phyloP scores from a whole-genome alignment of 176 grass and related monocot genomes.

The Elymus sibiricus region DNA sequence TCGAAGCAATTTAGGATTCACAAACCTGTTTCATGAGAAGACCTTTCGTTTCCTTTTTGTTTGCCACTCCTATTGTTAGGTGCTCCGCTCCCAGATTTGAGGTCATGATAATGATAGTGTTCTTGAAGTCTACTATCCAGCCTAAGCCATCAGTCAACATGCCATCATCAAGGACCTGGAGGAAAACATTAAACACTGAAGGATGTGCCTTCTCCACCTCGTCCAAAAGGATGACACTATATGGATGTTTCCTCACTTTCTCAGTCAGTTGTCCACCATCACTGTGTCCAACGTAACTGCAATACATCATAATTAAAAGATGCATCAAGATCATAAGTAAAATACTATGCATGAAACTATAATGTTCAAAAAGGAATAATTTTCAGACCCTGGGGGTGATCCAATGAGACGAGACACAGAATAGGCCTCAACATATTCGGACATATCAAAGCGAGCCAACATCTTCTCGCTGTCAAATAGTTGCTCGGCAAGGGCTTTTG shows the following conservation, averaged over 20 bases:
- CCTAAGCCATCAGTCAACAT: neutral
- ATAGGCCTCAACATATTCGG: neutral
- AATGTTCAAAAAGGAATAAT: neutral
- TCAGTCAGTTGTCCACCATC: neutral
- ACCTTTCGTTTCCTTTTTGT: neutral
- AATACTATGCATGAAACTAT: neutral
- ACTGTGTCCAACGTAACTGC: neutral
- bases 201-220: neutral
- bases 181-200: neutral
- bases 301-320: neutral
- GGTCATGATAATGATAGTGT: neutral
- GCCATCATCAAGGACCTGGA: neutral
- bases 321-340: neutral
- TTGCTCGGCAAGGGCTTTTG: too few relatives aligned
- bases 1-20: neutral
- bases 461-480: neutral
- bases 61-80: neutral
- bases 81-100: neutral
- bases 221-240: neutral
- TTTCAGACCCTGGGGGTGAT: neutral
- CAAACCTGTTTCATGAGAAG: neutral
- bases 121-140: neutral
- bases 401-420: neutral
- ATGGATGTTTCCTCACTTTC: neutral
- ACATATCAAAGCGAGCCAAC: neutral